Evolutionary conservation across 805 yeast species (phyloP), one percentile per base, ranked within the genome.

Genomic region (Pichia membranifaciens): DNA sequence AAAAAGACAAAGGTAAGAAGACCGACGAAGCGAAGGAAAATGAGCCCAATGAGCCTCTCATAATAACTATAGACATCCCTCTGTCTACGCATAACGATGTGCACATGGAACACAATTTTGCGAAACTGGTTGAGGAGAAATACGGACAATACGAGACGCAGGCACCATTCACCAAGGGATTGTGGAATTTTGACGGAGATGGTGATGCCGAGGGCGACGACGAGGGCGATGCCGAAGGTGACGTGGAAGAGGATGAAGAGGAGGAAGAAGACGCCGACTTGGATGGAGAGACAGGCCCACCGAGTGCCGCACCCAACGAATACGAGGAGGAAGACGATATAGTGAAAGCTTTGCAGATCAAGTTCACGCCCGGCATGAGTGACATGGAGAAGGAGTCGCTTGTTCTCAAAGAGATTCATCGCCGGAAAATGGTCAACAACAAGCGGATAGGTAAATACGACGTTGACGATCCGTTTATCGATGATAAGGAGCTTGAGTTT

Each of bases 391-490:
- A 66, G 38, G 66, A 63, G 40, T 59, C 58, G 22, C 47, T 61
- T 51, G 55, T 64, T 29, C 45, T 64, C 31, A 55, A 56, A 34
- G 67, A 64, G 36, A 51, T 64, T 17, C 67, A 64, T 41, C 49
- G 64, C 34, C 66, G 61, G 66, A 72, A 59, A 70, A 76, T 59
- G 67, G 73, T 55, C 66, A 73, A 50, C 60, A 84, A 84, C 58
- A 76, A 89, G 45, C 78, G 85, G 54, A 87, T 89, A 32, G 96
- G 96, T 2, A 88, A 87, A 60, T 93, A 93, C 65, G 99, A 93
- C 62, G 72, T 79, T 42, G 82, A 86, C 51, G 99, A 93, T 65
- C 99, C 98, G 2, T 93, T 93, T 59, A 93, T 93, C 49, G 99
- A 93, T 67, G 99, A 93, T 66, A 78, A 87, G 15, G 99, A 93